Conservation (phyloP, 768 basidiomycete species). For the Lentinus brumalis region DNA sequence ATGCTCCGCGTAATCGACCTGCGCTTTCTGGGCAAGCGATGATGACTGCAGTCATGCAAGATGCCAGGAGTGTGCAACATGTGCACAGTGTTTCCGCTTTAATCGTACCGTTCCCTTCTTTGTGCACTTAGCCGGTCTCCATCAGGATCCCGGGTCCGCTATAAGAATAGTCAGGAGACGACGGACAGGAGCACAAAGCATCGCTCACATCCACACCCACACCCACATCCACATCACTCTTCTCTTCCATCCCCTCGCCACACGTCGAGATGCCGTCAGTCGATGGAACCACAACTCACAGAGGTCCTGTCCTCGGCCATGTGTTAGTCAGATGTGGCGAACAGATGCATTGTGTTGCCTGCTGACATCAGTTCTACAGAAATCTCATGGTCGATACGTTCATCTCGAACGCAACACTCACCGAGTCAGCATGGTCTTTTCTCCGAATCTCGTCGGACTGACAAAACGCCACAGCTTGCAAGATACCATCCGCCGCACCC, state of each 20-base stretch:
- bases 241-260: neutral
- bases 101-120: too few relatives aligned
- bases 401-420: constrained; percentile 69
- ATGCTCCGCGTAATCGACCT: too few relatives aligned
- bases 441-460: neutral
- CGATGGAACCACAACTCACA: neutral
- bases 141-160: too few relatives aligned
- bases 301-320: constrained; percentile 16
- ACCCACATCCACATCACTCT: neutral
- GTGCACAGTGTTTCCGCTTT: too few relatives aligned
- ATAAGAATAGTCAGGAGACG: too few relatives aligned
- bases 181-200: too few relatives aligned
- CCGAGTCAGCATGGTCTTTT: constrained; percentile 58
- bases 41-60: too few relatives aligned
- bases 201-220: too few relatives aligned
- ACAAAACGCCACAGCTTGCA: constrained; percentile 53
- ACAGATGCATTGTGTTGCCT: neutral
- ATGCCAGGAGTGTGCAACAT: too few relatives aligned
- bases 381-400: constrained; percentile 80
- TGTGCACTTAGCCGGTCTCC: too few relatives aligned
- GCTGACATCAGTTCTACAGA: constrained; percentile 34
- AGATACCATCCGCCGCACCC: constrained; percentile 67
- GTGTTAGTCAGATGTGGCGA: constrained; percentile 13
- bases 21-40: too few relatives aligned
- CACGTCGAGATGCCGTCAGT: constrained; percentile 10